Base-by-base conservation (phyloP, 2,329 filamentous ascomycete species). In the Claviceps quebecensis region DNA sequence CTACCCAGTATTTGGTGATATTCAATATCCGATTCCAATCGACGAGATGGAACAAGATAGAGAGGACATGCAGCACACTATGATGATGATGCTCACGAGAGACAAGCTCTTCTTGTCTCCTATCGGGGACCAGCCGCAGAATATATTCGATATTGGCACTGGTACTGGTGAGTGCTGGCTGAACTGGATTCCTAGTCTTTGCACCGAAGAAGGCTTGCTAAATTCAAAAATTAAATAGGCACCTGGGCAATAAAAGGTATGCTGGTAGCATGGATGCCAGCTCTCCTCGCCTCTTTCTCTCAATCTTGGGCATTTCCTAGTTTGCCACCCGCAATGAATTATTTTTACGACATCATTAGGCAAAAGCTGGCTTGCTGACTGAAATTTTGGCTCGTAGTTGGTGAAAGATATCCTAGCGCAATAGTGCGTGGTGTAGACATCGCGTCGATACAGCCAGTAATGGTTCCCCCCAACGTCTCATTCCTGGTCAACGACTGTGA, bases 71-170 rank as follows among this genome's bases (percentile, higher is more conserved):
- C 63, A 68, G 54, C 68, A 72, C 53, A 64, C 67, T 47, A 65
- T 68, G 60, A 53, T 65, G 13, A 55, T 71, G 51, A 56, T 60
- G 41, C 48, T 68, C 38, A 62, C 61, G 8, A 60, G 64, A 16
- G 65, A 66, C 4, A 59, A 61, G 39, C 61, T 74, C 8, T 68
- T 69, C 53, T 65, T 67, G 47, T 65, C 71, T 5, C 72, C 71
- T 1, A 59, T 76, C 44, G 52, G 62, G 5, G 59, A 65, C 14
- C 58, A 65, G 11, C 56, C 53, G 13, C 57, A 72, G 49, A 57
- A 56, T 37, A 59, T 72, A 5, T 58, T 71, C 40, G 71, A 74
- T 54, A 55, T 73, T 29, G 71, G 70, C 67, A 62, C 53, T 58
- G 65, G 46, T 1, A 52, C 52, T 22, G 56, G 53, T 58, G 19